These are phyloP conservation scores for Acacia concinna DNA, from an alignment of 331 rosid species.

Conservation along the genomic window DNA sequence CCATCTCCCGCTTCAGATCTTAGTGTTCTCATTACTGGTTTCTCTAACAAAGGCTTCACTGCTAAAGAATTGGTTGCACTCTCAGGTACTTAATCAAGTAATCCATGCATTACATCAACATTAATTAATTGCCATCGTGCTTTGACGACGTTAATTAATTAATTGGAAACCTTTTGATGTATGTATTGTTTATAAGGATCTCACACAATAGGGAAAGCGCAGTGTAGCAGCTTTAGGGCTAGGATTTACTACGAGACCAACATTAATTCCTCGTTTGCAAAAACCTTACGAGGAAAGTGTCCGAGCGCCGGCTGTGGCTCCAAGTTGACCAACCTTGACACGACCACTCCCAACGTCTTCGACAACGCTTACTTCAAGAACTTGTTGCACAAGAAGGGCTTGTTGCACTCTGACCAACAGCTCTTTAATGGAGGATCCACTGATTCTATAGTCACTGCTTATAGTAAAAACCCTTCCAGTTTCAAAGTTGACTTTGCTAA, in stretches of 20 bases:
- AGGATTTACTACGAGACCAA: slow-evolving; percentile 63
- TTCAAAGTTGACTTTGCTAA: slow-evolving; percentile 63
- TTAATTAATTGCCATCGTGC: no score
- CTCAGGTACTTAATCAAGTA: neutral
- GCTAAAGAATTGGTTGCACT: neutral
- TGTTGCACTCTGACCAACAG: slow-evolving; percentile 77
- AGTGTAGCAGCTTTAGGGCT: slow-evolving; percentile 45
- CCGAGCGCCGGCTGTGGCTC: slow-evolving; percentile 56
- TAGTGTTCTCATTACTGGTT: slow-evolving; percentile 43
- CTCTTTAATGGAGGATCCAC: slow-evolving; percentile 72
- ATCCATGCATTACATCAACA: neutral
- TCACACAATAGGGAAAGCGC: slow-evolving; percentile 72
- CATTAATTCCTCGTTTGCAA: slow-evolving; percentile 55
- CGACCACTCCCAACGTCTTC: slow-evolving; percentile 42
- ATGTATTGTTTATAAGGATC: slow-evolving; percentile 45
- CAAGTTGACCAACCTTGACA: slow-evolving; percentile 58
- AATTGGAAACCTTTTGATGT: neutral
- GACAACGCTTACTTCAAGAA: slow-evolving; percentile 66
- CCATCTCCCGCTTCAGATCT: slow-evolving; percentile 54
- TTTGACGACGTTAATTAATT: no score
- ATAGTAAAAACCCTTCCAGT: slow-evolving; percentile 23
- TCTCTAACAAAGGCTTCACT: slow-evolving; percentile 32
- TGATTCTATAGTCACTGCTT: slow-evolving; percentile 47
- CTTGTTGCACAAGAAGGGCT: slow-evolving; percentile 53
- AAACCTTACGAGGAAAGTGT: slow-evolving; percentile 49